Base-by-base conservation (phyloP, 2,329 filamentous ascomycete species). In the Dichotomopilus funicola region DNA sequence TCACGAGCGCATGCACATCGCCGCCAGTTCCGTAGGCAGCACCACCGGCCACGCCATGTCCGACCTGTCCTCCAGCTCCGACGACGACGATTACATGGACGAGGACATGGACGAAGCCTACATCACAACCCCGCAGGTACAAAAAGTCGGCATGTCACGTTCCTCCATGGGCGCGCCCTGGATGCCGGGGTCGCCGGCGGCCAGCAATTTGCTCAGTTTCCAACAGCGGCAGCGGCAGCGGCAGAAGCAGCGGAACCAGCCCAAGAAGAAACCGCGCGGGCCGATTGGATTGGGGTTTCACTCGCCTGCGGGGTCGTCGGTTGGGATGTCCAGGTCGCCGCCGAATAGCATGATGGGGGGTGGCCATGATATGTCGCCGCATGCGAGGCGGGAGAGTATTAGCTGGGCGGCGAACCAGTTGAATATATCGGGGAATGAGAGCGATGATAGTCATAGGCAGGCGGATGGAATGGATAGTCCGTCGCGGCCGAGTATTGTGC, bases 371-470 rank as follows among this genome's bases (percentile, higher is more conserved):
- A 65, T 70, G 48, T 57, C 58, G 7, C 71, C 70, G 4, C 75
- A 79, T 41, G 79, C 87, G 7, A 80, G 92, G 45, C 80, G 92
- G 44, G 91, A 96, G 70, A 96, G 90, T 69, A 85, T 97, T 58
- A 95, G 89, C 62, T 85, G 94, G 75, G 90, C 91, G 40, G 91
- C 91, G 12, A 91, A 94, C 62, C 90, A 95, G 64, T 73, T 96
- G 19, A 87, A 94, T 61, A 87, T 96, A 40, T 85, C 82, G 52
- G 82, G 89, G 4, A 91, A 86, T 62, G 91, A 96, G 64, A 89
- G 86, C 66, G 87, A 89, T 11, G 88, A 92, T 61, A 83, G 82
- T 61, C 75, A 71, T 5, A 76, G 63, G 1, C 78, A 75, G 40
- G 70, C 68, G 13, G 72, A 81, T 52, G 72, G 71, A 6, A 74